Percentiles rank a stretch among this genome's conserved stretches.
These are phyloP conservation scores for Rhizoctonia solani DNA, from an alignment of 1,284 basidiomycete species.

Conservation along the genomic window DNA sequence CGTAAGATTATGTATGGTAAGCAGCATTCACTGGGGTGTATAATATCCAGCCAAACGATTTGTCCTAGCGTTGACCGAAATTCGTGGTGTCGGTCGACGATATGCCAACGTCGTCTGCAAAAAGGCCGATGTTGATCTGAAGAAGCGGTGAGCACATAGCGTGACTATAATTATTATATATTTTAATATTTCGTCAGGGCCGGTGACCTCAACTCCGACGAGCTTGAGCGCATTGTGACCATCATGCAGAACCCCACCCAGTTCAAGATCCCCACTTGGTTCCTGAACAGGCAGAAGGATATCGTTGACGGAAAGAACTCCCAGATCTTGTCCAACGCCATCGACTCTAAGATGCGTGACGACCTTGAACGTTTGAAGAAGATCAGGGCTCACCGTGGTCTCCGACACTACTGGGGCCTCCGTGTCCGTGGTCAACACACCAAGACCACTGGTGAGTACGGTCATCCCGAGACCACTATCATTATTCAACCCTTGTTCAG, in stretches of 20 bases:
- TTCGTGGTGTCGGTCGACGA: conserved; percentile 99
- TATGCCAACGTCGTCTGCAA: conserved; percentile 99
- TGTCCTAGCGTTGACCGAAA: conserved; percentile 78
- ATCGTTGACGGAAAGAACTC: conserved; percentile 97
- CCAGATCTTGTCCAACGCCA: conserved; percentile 95
- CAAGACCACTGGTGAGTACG: conserved; percentile 88
- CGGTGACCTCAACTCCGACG: conserved; percentile 93
- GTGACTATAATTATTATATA: neutral
- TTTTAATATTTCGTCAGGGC: conserved; percentile 57
- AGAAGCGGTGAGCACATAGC: conserved; percentile 83
- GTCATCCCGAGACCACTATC: neutral
- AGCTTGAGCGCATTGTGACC: conserved; percentile 98
- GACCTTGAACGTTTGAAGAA: conserved; percentile 99
- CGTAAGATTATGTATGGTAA: conserved; percentile 93
- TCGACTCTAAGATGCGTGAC: conserved; percentile 98
- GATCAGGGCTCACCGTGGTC: conserved; percentile 97
- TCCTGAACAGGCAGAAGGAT: conserved; percentile 99
- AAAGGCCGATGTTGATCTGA: conserved; percentile 99
- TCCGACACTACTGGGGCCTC: conserved; percentile 96
- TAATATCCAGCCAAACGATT: neutral
- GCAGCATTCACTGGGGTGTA: neutral
- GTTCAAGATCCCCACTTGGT: conserved; percentile 99
- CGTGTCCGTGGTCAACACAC: conserved; percentile 98
- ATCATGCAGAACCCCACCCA: conserved; percentile 99
- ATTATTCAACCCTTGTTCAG: conserved; percentile 47